These are phyloP conservation scores for Ogataea saltuana DNA, from an alignment of 805 yeast genomes.

Conservation along the genomic window DNA sequence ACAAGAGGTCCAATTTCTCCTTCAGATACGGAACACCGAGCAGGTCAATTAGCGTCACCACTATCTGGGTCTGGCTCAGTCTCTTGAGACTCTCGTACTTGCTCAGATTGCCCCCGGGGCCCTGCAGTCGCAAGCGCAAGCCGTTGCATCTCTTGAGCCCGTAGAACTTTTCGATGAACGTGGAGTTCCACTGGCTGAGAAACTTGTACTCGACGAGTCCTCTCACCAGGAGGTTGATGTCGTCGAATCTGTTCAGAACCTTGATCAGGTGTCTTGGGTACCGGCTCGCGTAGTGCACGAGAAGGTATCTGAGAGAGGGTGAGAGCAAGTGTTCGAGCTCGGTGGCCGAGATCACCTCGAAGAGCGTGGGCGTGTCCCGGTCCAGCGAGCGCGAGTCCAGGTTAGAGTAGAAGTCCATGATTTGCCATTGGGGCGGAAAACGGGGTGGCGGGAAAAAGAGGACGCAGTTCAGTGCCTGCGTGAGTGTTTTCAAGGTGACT, in stretches of 20 bases:
- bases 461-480: too few species aligned
- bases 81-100: constrained; percentile 51
- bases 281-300: constrained; percentile 77
- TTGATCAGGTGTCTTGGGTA: constrained; percentile 69
- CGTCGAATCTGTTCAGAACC: constrained; percentile 73
- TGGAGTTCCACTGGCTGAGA: constrained; percentile 72
- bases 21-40: constrained; percentile 67
- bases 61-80: constrained; percentile 53
- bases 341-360: constrained; percentile 80
- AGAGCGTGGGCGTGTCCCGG: constrained; percentile 77
- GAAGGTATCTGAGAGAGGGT: constrained; percentile 77
- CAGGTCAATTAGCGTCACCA: constrained; percentile 55
- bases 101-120: constrained; percentile 8
- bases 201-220: constrained; percentile 71
- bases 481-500: too few species aligned
- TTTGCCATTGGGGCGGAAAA: too few species aligned
- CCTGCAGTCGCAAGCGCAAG: constrained; percentile 13
- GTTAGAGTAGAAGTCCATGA: constrained; percentile 79
- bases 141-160: constrained; percentile 69
- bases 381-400: constrained; percentile 76
- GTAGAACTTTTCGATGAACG: constrained; percentile 89
- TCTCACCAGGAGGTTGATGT: constrained; percentile 60
- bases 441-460: neutral
- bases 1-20: constrained; percentile 65
- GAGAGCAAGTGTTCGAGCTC: constrained; percentile 77